Percentiles rank a stretch among this genome's conserved stretches.
Evolutionary conservation across 208 protist species (phyloP).

Genomic region (Crithidia expoeki): DNA sequence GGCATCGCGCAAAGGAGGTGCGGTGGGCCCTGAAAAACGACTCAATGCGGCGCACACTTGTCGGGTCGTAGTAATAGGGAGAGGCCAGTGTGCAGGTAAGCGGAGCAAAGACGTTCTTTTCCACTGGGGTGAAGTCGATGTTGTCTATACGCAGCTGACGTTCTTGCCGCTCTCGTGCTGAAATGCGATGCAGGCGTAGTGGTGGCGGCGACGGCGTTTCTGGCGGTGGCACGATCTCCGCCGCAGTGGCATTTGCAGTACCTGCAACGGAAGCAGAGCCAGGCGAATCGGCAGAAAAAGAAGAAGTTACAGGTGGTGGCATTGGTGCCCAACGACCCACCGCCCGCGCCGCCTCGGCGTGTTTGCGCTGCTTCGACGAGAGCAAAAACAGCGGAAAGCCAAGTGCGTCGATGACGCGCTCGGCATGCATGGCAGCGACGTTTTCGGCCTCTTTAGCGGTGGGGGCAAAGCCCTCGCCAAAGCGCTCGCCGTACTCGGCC

Average conservation of each 20-base stretch:
- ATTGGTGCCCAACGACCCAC: constrained; percentile 66
- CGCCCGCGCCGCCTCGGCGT: constrained; percentile 69
- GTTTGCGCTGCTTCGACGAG: constrained; percentile 74
- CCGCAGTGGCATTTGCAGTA: constrained; percentile 13
- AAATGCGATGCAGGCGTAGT: constrained; percentile 26
- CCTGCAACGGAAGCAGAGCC: neutral
- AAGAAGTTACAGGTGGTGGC: constrained; percentile 25
- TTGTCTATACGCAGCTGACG: constrained; percentile 58
- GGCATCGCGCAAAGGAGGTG: constrained; percentile 36
- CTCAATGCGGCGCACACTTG: constrained; percentile 52
- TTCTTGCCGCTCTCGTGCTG: constrained; percentile 29
- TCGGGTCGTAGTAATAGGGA: constrained; percentile 61
- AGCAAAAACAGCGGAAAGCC: constrained; percentile 84
- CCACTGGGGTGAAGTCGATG: constrained; percentile 53
- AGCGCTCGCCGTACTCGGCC: constrained; percentile 63
- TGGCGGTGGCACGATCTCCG: constrained; percentile 22
- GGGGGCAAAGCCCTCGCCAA: constrained; percentile 75
- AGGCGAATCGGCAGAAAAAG: too few relatives aligned
- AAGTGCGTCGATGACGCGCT: constrained; percentile 82
- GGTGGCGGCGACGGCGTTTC: constrained; percentile 51
- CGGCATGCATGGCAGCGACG: constrained; percentile 85
- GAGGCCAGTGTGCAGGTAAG: constrained; percentile 69
- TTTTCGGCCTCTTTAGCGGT: constrained; percentile 76
- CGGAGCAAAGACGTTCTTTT: constrained; percentile 43
- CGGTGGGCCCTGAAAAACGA: constrained; percentile 63